phyloP scores from a whole-genome alignment of 2,329 filamentous ascomycete species.

The Rachicladosporium sp. region DNA sequence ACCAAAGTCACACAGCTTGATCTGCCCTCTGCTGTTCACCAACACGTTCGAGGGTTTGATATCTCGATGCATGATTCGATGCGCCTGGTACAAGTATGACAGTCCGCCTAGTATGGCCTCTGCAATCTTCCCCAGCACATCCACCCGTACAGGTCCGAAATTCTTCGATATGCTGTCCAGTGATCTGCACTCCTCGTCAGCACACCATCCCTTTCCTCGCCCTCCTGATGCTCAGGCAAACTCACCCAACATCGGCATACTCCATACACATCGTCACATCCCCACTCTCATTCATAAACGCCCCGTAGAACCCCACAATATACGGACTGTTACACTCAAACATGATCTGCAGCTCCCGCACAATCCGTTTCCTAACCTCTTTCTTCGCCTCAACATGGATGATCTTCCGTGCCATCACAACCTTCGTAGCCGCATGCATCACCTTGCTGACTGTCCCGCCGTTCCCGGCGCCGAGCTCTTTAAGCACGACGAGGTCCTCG shows the following conservation, averaged over 20 bases:
- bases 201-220: background rate
- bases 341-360: constrained; percentile 95
- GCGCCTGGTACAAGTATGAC: constrained; percentile 86
- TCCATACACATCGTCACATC: constrained; percentile 99
- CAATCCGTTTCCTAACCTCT: constrained; percentile 91
- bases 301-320: constrained; percentile 96
- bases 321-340: constrained; percentile 94
- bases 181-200: constrained; percentile 45
- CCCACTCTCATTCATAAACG: constrained; percentile 89
- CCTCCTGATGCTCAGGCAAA: constrained; percentile 9
- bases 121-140: constrained; percentile 93
- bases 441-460: constrained; percentile 98
- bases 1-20: constrained; percentile 97
- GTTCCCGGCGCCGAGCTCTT: constrained; percentile 91
- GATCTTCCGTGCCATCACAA: constrained; percentile 97
- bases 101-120: constrained; percentile 88
- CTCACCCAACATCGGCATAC: constrained; percentile 97
- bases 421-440: constrained; percentile 84
- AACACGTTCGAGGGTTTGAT: constrained; percentile 98
- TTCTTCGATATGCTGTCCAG: constrained; percentile 88
- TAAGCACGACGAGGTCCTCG: constrained; percentile 83
- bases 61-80: constrained; percentile 98
- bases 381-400: constrained; percentile 98
- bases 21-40: constrained; percentile 83
- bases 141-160: constrained; percentile 88